phyloP scores from a whole-genome alignment of 2,329 filamentous ascomycete genomes.

The Rutstroemia sp. region DNA sequence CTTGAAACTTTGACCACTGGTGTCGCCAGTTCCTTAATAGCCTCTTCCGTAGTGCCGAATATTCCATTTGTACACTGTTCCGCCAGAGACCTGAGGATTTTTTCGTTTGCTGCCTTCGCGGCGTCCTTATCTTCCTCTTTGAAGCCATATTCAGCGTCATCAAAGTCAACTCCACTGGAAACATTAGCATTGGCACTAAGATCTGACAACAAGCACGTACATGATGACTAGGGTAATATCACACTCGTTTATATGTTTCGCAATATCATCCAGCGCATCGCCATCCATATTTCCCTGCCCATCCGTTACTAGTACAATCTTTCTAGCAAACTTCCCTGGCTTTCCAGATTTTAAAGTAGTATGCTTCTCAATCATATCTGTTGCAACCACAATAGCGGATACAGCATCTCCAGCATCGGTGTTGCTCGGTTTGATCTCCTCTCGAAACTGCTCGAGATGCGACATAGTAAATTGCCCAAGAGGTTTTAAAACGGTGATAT shows the following conservation, averaged over 20 bases:
- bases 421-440: conserved; percentile 57
- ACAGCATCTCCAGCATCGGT: conserved; percentile 73
- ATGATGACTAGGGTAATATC: conserved; percentile 73
- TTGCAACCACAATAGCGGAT: conserved; percentile 78
- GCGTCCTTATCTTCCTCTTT: conserved; percentile 81
- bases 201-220: conserved; percentile 40
- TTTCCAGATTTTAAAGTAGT: conserved; percentile 54
- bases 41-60: conserved; percentile 81
- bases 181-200: conserved; percentile 18
- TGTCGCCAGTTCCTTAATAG: conserved; percentile 69
- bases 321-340: conserved; percentile 65
- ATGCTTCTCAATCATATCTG: conserved; percentile 74
- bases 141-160: conserved; percentile 80
- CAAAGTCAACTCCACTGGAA: conserved; percentile 79
- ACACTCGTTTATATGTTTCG: conserved; percentile 64
- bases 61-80: conserved; percentile 60
- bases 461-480: conserved; percentile 55
- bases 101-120: conserved; percentile 70
- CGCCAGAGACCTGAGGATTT: conserved; percentile 54
- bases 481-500: conserved; percentile 75
- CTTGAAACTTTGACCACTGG: conserved; percentile 71
- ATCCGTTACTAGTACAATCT: conserved; percentile 81
- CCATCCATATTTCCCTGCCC: conserved; percentile 65
- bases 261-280: conserved; percentile 60
- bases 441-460: conserved; percentile 57